Evolutionary conservation across 2,329 filamentous ascomycete genomes (phyloP), one percentile per base, ranked within the genome.

Genomic region (Fusarium luffae): DNA sequence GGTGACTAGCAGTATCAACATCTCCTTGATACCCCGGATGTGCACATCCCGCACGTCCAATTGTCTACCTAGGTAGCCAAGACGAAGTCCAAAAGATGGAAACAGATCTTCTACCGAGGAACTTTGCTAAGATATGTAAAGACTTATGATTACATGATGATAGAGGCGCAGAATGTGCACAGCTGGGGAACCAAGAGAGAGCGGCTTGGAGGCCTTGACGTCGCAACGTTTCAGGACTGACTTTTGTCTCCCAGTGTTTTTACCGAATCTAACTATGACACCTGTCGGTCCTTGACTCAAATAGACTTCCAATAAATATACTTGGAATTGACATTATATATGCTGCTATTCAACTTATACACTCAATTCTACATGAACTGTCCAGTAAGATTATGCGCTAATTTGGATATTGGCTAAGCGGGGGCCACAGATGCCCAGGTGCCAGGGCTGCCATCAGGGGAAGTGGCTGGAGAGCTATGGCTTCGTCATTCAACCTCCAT

Each of bases 401-500:
- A 74, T 64, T 65, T 63, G 63, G 30, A 73, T 74, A 76, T 74
- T 59, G 47, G 55, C 55, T 63, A 73, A 76, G 71, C 72, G 72
- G 74, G 72, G 74, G 52, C 55, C 56, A 51, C 59, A 48, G 49
- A 46, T 28, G 61, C 66, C 66, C 34, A 52, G 49, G 49, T 42
- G 49, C 49, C 34, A 52, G 34, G 49, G 32, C 49, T 21, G 41
- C 49, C 49, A 67, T 59, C 74, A 73, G 74, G 74, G 74, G 74
- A 72, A 74, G 62, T 76, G 75, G 74, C 75, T 75, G 70, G 70
- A 68, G 68, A 72, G 71, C 61, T 34, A 41, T 48, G 61, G 54
- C 72, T 76, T 77, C 74, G 76, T 77, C 76, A 77, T 73, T 73
- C 62, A 58, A 57, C 59, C 59, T 63, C 43, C 34, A 37, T 37